Base-by-base conservation (phyloP, 2,329 filamentous ascomycete species). In the Albophoma yamanashiensis region DNA sequence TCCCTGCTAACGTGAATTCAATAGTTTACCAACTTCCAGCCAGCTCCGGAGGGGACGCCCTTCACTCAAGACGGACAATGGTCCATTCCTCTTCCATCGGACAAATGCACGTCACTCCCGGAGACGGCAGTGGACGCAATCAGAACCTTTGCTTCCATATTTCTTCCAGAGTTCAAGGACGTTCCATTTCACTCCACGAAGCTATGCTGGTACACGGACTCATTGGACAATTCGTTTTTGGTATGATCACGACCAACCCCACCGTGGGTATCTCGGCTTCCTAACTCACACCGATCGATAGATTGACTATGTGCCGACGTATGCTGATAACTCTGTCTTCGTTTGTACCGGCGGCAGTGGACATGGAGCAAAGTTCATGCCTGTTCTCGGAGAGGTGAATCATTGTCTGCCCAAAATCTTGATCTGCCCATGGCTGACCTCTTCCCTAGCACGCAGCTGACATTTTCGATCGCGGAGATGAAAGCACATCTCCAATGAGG, bases 311-410 rank as follows among this genome's bases (percentile, higher is more conserved):
- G 69, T 74, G 1, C 70, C 73, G 1, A 62, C 60, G 0, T 69
- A 68, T 8, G 66, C 66, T 1, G 65, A 68, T 36, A 62, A 67
- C 6, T 71, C 69, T 1, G 64, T 73, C 1, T 73, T 74, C 56
- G 69, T 72, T 5, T 71, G 68, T 56, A 73, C 72, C 0, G 71
- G 71, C 1, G 72, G 72, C 31, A 73, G 71, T 39, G 72, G 72
- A 12, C 71, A 74, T 43, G 72, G 71, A 1, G 71, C 71, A 45
- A 74, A 74, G 60, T 73, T 71, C 36, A 61, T 74, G n/a, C 72
- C 71, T 1, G 65, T 71, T 12, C 66, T 73, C 34, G 72, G 72
- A 61, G 58, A 70, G 61, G 70, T 70, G 55, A 39, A 63, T 20
- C n/a, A 20, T 38, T 25, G 31, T 7, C 3, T 17, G 7, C 17